These are phyloP conservation scores for Claviceps spartinae DNA, from an alignment of 2,329 filamentous ascomycete genomes.

Conservation along the genomic window DNA sequence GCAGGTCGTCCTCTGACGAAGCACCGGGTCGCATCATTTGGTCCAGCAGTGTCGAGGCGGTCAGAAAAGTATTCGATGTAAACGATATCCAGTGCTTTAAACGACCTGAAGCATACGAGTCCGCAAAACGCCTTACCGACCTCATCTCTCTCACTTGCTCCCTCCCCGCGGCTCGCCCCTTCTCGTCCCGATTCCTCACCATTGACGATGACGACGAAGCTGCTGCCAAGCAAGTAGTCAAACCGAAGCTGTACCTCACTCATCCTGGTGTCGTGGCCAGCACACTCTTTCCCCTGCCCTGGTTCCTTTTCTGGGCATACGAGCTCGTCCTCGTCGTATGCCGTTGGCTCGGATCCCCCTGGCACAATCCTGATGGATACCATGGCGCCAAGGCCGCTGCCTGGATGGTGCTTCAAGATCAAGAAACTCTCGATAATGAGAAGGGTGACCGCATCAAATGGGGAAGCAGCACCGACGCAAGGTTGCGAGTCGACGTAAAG, in stretches of 20 bases:
- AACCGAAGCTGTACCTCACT: slow-evolving; percentile 58
- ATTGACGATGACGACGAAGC: slow-evolving; percentile 10
- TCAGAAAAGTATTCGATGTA: slow-evolving; percentile 36
- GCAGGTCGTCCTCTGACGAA: slow-evolving; percentile 27
- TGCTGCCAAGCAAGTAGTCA: slow-evolving; percentile 7
- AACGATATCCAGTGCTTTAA: slow-evolving; percentile 65
- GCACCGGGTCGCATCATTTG: slow-evolving; percentile 62
- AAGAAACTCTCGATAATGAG: slow-evolving; percentile 45
- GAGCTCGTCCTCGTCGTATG: slow-evolving; percentile 52
- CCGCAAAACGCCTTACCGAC: slow-evolving; percentile 77
- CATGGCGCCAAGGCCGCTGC: slow-evolving; percentile 61
- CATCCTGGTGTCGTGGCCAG: slow-evolving; percentile 85
- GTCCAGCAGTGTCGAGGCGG: slow-evolving; percentile 70
- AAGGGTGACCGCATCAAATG: slow-evolving; percentile 56
- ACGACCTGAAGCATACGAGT: slow-evolving; percentile 60
- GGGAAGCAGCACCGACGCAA: slow-evolving; percentile 57
- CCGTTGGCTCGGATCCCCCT: slow-evolving; percentile 71
- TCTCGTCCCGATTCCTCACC: slow-evolving; percentile 43
- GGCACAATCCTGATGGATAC: slow-evolving; percentile 72
- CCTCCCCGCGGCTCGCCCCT: slow-evolving; percentile 48
- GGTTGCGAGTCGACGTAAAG: slow-evolving; percentile 48
- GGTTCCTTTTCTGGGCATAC: slow-evolving; percentile 58
- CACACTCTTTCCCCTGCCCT: slow-evolving; percentile 61
- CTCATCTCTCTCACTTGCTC: slow-evolving; percentile 61
- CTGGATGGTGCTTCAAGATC: slow-evolving; percentile 61